These are phyloP conservation scores for Epichloe gansuensis DNA, from an alignment of 2,329 filamentous ascomycete species.

Conservation along the genomic window DNA sequence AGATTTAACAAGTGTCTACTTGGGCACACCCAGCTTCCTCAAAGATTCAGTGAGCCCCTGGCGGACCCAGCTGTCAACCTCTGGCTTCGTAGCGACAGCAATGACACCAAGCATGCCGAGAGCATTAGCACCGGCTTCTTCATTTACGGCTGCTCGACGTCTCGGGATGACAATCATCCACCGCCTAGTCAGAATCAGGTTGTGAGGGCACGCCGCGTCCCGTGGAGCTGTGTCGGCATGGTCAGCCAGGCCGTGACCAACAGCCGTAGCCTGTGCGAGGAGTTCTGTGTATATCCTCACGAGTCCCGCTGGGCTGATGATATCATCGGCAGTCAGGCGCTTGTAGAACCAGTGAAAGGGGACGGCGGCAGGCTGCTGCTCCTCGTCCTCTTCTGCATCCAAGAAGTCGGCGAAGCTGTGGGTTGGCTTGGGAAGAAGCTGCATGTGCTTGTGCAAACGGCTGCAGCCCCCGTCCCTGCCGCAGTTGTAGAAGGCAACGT, in stretches of 20 bases:
- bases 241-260: constrained; percentile 1
- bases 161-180: constrained; percentile 37
- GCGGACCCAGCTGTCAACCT: neutral
- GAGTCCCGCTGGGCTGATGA: constrained; percentile 5
- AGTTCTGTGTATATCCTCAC: constrained; percentile 15
- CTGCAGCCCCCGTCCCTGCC: constrained; percentile 31
- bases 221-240: constrained; percentile 4
- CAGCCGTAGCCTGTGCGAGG: constrained; percentile 8
- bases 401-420: constrained; percentile 16
- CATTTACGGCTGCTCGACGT: constrained; percentile 16
- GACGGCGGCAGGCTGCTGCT: constrained; percentile 9
- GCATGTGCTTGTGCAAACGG: constrained; percentile 37
- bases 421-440: constrained; percentile 22
- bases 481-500: constrained; percentile 36
- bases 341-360: constrained; percentile 25
- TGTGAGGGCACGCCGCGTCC: constrained; percentile 20
- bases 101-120: constrained; percentile 35
- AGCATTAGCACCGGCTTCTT: constrained; percentile 27
- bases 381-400: constrained; percentile 3
- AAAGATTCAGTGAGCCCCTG: neutral
- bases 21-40: neutral
- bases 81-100: neutral
- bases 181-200: constrained; percentile 29
- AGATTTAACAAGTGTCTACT: neutral
- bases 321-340: constrained; percentile 15